Percentiles rank a stretch among this genome's conserved stretches.
Evolutionary conservation across 2,329 filamentous ascomycete genomes (phyloP).

Genomic region (Colletotrichum camelliae): DNA sequence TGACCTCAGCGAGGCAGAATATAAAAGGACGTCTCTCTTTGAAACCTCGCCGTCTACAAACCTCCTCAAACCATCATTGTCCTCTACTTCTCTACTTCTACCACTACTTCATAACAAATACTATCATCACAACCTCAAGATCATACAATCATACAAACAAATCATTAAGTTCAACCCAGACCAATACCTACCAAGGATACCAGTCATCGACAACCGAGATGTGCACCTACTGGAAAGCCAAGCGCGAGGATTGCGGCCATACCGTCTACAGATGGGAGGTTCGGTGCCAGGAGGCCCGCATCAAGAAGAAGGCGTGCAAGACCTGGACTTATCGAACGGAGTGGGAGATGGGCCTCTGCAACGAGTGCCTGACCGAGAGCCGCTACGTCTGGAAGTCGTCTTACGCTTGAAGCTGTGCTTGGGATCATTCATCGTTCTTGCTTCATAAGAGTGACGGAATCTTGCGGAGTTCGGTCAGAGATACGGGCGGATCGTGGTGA

Average conservation of each 20-base stretch:
- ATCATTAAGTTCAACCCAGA: neutral
- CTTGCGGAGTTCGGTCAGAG: neutral
- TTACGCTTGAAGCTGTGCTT: neutral
- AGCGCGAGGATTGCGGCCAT: neutral
- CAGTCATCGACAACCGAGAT: neutral
- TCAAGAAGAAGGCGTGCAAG: neutral
- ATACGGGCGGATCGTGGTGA: neutral
- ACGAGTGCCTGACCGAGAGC: neutral
- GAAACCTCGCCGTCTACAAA: neutral
- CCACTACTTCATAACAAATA: neutral
- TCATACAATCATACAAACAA: neutral
- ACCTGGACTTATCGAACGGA: neutral
- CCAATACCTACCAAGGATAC: neutral
- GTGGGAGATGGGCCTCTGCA: conserved; percentile 7
- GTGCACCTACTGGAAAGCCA: conserved; percentile 4
- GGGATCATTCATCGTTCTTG: neutral
- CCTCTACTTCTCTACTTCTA: neutral
- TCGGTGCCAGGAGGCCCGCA: neutral
- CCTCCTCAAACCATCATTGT: neutral
- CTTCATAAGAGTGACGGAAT: neutral
- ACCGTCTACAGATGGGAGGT: neutral
- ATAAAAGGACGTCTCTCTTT: neutral
- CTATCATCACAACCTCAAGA: neutral
- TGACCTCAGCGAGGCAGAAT: neutral
- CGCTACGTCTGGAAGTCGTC: neutral